phyloP scores from a whole-genome alignment of 257 asterid genomes.

The Plantago ovata region DNA sequence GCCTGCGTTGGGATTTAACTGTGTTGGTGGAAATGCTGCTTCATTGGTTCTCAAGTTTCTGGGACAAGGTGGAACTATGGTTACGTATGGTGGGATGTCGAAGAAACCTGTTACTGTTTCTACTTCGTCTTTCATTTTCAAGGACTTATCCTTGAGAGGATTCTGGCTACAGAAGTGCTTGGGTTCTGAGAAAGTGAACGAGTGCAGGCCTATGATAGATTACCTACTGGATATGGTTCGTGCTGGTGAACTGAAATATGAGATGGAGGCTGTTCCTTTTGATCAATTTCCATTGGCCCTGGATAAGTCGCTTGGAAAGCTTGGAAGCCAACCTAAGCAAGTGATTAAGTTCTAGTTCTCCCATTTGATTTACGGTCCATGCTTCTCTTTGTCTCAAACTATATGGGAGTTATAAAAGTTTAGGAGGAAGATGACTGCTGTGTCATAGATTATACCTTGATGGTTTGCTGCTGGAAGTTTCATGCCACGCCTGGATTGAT shows the following conservation, averaged over 20 bases:
- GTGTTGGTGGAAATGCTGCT: conserved; percentile 96
- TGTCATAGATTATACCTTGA: background rate
- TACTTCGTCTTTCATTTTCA: conserved; percentile 84
- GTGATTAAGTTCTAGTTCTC: conserved; percentile 56
- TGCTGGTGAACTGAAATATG: conserved; percentile 68
- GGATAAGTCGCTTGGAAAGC: conserved; percentile 86
- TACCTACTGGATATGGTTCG: conserved; percentile 64
- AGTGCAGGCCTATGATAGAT: conserved; percentile 69
- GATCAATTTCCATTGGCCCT: conserved; percentile 56
- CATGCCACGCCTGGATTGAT: no score
- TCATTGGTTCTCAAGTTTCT: conserved; percentile 79
- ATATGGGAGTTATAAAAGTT: background rate
- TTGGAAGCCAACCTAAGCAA: conserved; percentile 90
- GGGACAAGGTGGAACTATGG: conserved; percentile 96
- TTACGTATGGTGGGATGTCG: conserved; percentile 98
- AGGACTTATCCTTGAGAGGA: conserved; percentile 79
- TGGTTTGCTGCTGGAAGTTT: no score
- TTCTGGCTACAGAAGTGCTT: conserved; percentile 94
- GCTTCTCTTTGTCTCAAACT: no score
- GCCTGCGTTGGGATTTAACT: conserved; percentile 84
- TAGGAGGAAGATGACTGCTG: background rate
- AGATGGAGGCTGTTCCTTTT: conserved; percentile 79
- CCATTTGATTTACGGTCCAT: background rate
- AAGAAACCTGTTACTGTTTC: conserved; percentile 82
- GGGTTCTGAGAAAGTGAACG: conserved; percentile 57